Evolutionary conservation across 2,329 filamentous ascomycete species (phyloP).

Genomic region (Penicillium rolfsii): DNA sequence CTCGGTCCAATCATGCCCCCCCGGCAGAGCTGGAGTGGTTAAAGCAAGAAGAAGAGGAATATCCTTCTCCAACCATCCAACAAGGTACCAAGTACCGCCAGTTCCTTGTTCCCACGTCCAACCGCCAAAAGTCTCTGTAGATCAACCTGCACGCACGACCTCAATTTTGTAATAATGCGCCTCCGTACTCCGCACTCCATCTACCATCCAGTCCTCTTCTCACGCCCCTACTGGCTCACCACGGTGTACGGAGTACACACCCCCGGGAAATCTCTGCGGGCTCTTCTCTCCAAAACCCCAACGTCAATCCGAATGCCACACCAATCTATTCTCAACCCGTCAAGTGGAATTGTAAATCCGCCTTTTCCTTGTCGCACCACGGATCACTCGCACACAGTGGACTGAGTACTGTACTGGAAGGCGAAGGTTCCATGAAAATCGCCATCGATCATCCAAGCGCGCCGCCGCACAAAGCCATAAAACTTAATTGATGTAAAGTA

Average conservation of each 20-base stretch:
- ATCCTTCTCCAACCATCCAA: too few species aligned
- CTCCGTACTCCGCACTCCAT: too few species aligned
- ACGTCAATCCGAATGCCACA: not conserved
- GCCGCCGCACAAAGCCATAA: not conserved
- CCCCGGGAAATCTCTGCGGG: not conserved
- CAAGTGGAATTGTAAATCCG: not conserved
- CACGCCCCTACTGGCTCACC: not conserved
- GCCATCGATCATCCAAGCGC: constrained; percentile 13
- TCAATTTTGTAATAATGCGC: too few species aligned
- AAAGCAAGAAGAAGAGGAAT: too few species aligned
- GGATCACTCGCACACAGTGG: not conserved
- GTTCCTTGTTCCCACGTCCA: too few species aligned
- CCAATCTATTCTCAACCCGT: not conserved
- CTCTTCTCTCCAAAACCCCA: not conserved
- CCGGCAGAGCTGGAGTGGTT: too few species aligned
- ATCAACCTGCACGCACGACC: too few species aligned
- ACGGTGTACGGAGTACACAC: not conserved
- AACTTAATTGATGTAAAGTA: not conserved
- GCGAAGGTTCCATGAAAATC: not conserved
- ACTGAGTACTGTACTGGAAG: too few species aligned
- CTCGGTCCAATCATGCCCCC: too few species aligned
- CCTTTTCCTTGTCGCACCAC: not conserved
- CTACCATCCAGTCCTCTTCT: not conserved
- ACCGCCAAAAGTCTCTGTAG: too few species aligned
- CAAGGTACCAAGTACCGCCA: too few species aligned